Evolutionary conservation across 179 eudicot species (phyloP), one percentile per base, ranked within the genome.

Genomic region (Silene coronaria): DNA sequence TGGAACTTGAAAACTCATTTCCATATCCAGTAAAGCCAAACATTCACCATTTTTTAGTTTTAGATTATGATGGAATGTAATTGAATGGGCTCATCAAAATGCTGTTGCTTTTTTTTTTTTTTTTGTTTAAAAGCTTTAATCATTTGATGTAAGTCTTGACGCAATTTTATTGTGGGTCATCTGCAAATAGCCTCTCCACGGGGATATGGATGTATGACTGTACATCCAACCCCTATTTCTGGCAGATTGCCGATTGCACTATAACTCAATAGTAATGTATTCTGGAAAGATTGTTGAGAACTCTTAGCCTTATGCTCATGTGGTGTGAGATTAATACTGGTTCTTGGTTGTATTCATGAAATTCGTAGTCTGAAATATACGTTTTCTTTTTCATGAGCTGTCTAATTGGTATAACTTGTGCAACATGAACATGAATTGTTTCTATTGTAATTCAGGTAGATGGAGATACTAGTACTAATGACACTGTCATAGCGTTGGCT

Each of bases 401-500:
- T 48, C 53, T 27, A 11, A 27, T 26, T 68, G n/a, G 22, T 73
- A 55, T n/a, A n/a, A 32, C 55, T 13, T 53, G 12, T 73, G 36
- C 66, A n/a, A 65, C 74, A 45, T 58, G 34, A 36, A 38, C 55
- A 45, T 81, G 59, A 51, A 69, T 14, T 24, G 26, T 75, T 75
- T 6, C 8, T 59, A 23, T 13, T 75, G 67, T 60, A 69, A 74
- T 87, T 77, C 92, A 95, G 99, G 99, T 95, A 34, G 99, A 95
- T 80, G 97, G 99, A 77, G 99, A 95, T 86, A 88, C 91, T 17
- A 95, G 97, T 85, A 95, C 99, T 57, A 92, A 95, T 72, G 99
- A 95, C 77, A 86, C 97, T 66, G 97, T 95, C 26, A 90, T 95
- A 84, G 99, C 99, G 71, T 86, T 95, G 88, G 99, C 99, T 51